Evolutionary conservation across 1,284 basidiomycete genomes (phyloP).

Genomic region (Cystobasidium slooffiae): DNA sequence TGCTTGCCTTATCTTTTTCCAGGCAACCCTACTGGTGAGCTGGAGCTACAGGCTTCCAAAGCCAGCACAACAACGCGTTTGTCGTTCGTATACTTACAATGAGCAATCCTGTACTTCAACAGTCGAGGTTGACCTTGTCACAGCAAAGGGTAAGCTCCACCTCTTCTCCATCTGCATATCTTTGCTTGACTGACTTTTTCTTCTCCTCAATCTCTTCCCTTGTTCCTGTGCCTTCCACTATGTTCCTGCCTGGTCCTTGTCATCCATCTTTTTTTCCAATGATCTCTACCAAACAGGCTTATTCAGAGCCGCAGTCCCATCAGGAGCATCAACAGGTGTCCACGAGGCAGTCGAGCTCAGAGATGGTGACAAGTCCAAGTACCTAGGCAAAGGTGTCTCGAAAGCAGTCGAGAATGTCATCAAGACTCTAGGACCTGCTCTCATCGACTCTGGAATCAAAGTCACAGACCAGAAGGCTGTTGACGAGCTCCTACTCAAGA

Average conservation of each 20-base stretch:
- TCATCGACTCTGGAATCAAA: slow-evolving; percentile 82
- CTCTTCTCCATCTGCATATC: background rate
- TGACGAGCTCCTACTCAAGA: slow-evolving; percentile 98
- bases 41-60: background rate
- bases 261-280: background rate
- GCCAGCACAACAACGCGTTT: background rate
- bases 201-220: background rate
- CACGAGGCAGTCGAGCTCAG: slow-evolving; percentile 99
- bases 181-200: slow-evolving; percentile 7
- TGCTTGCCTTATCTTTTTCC: background rate
- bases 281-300: slow-evolving; percentile 65
- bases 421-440: slow-evolving; percentile 82
- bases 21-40: slow-evolving; percentile 44
- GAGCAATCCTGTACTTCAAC: slow-evolving; percentile 58
- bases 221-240: background rate
- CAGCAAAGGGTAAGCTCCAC: slow-evolving; percentile 58
- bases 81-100: slow-evolving; percentile 6
- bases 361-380: slow-evolving; percentile 89
- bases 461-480: slow-evolving; percentile 95
- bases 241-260: background rate
- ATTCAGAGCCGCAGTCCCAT: slow-evolving; percentile 94
- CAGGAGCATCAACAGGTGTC: slow-evolving; percentile 96
- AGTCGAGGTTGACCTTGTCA: slow-evolving; percentile 91
- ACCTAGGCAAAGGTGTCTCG: slow-evolving; percentile 95
- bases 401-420: slow-evolving; percentile 98